Percentiles rank a stretch among this genome's conserved stretches.
Conservation (phyloP, 73 alveolate genomes). For the Paramecium pentaurelia region DNA sequence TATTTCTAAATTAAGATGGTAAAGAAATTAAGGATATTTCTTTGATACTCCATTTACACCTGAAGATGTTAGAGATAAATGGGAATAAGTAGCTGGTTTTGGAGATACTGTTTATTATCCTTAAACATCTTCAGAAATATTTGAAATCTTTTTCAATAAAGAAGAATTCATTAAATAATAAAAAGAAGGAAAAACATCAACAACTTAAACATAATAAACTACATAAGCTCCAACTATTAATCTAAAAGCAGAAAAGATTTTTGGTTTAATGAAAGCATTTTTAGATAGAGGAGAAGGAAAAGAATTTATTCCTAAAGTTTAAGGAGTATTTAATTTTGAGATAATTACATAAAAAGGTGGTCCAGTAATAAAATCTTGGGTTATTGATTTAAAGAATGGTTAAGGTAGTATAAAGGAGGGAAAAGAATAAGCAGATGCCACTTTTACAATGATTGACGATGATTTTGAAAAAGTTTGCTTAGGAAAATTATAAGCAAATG, state of each 20-base stretch:
- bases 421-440: slow-evolving; percentile 74
- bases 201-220: background rate
- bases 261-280: slow-evolving; percentile 46
- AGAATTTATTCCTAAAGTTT: slow-evolving; percentile 45
- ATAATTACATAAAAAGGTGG: slow-evolving; percentile 72
- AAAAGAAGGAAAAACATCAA: slow-evolving; percentile 3
- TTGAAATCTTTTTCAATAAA: slow-evolving; percentile 39
- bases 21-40: slow-evolving; percentile 9
- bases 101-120: slow-evolving; percentile 49
- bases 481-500: slow-evolving; percentile 81
- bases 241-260: slow-evolving; percentile 47
- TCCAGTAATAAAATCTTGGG: slow-evolving; percentile 70
- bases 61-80: slow-evolving; percentile 71
- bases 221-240: background rate
- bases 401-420: slow-evolving; percentile 69
- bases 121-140: slow-evolving; percentile 43
- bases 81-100: slow-evolving; percentile 41
- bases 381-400: slow-evolving; percentile 80
- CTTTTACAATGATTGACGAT: slow-evolving; percentile 85
- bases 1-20: slow-evolving; percentile 7
- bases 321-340: slow-evolving; percentile 66
- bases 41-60: slow-evolving; percentile 75
- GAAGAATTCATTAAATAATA: slow-evolving; percentile 33
- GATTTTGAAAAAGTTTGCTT: slow-evolving; percentile 78
- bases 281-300: slow-evolving; percentile 74